Conservation (phyloP, 163 green algal genomes). For the Scenedesmus sp. region DNA sequence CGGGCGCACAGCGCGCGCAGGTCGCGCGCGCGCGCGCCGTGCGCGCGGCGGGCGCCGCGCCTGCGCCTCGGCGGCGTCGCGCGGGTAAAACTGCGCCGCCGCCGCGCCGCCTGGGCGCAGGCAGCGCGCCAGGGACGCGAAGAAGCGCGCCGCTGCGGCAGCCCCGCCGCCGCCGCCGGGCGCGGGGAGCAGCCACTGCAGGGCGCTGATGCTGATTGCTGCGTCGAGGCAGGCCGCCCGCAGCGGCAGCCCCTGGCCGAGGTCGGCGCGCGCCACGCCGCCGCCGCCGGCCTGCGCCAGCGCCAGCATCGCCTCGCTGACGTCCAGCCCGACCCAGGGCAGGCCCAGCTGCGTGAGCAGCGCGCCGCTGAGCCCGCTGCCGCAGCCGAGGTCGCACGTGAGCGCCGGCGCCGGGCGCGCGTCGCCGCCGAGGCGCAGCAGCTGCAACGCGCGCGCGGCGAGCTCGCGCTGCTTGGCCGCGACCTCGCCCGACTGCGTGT, state of each 20-base stretch:
- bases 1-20: no score
- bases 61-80: slow-evolving; percentile 4
- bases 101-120: slow-evolving; percentile 6
- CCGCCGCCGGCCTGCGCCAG: background rate
- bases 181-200: slow-evolving; percentile 68
- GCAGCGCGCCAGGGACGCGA: background rate
- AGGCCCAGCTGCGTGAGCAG: slow-evolving; percentile 19
- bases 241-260: slow-evolving; percentile 55
- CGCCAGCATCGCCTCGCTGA: slow-evolving; percentile 59
- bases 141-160: slow-evolving; percentile 4
- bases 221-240: slow-evolving; percentile 37
- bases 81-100: slow-evolving; percentile 34
- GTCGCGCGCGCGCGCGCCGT: no score
- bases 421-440: background rate
- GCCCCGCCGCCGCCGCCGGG: no score
- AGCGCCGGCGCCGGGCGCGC: slow-evolving; percentile 26
- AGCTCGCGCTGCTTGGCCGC: slow-evolving; percentile 11
- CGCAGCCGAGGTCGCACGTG: slow-evolving; percentile 66
- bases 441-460: slow-evolving; percentile 2
- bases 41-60: background rate
- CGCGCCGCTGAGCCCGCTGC: slow-evolving; percentile 50
- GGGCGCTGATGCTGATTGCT: slow-evolving; percentile 61
- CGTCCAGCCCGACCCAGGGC: slow-evolving; percentile 58
- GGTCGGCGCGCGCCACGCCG: slow-evolving; percentile 42
- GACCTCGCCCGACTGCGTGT: background rate